Percentiles rank a stretch among this genome's conserved stretches.
These are phyloP conservation scores for Daldinia loculata DNA, from an alignment of 495 filamentous ascomycete genomes.

Conservation along the genomic window DNA sequence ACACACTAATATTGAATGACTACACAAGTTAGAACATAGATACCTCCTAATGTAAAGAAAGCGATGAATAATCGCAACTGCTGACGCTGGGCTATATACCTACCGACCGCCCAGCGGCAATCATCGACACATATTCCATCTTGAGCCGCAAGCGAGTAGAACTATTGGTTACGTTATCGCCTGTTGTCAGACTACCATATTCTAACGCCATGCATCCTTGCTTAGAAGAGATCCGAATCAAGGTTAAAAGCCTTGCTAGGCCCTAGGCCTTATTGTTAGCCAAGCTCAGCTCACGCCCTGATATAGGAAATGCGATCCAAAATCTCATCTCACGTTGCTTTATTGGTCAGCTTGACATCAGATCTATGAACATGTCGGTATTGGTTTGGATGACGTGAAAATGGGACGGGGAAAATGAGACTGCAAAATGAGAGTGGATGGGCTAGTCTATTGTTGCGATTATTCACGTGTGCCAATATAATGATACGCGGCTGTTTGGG, in stretches of 20 bases:
- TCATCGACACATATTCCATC: not conserved
- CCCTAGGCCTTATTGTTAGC: not conserved
- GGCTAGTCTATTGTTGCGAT: not conserved
- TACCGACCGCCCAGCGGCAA: not conserved
- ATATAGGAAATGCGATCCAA: not conserved
- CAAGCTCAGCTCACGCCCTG: constrained; percentile 7
- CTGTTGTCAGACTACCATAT: not conserved
- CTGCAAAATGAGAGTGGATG: not conserved
- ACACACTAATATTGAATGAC: no score
- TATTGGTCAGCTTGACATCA: constrained; percentile 18
- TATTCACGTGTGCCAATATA: not conserved
- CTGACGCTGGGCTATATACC: not conserved
- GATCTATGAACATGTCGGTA: not conserved
- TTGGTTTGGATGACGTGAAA: not conserved
- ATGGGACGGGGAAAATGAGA: not conserved
- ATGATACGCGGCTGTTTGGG: no score
- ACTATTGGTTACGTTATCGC: not conserved
- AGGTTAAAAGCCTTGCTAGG: not conserved
- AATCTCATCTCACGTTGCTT: constrained; percentile 12
- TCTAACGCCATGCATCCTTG: not conserved
- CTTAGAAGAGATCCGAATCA: constrained; percentile 21
- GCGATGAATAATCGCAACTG: not conserved
- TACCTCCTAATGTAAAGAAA: not conserved
- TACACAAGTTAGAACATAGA: no score
- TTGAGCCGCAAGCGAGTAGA: not conserved